Evolutionary conservation across 345 rosid genomes (phyloP), one percentile per base, ranked within the genome.

Genomic region (Conringia planisiliqua): DNA sequence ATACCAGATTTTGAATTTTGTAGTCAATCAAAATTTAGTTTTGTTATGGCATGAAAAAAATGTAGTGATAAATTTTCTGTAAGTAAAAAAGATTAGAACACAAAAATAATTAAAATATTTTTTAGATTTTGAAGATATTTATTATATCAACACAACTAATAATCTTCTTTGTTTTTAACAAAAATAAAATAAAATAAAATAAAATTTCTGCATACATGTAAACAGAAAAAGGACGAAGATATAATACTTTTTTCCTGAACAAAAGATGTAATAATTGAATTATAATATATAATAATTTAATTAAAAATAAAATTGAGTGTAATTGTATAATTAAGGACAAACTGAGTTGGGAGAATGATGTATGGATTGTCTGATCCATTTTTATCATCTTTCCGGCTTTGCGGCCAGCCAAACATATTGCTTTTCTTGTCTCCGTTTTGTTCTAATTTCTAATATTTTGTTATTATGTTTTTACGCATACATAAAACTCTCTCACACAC

Each of bases 331-430:
- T 39, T 55, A 40, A 26, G 63, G 40, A 39, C 16, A 20, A 26
- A 20, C 44, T 32, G 42, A 32, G 24, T 70, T 57, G 66, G 57
- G n/a, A 44, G 74, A 59, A 58, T 44, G 58, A 44, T 59, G 70
- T 10, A 38, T 27, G 22, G 33, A 13, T 17, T 72, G 62, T 62
- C 54, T 51, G 43, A 52, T 52, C 35, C 9, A 14, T 27, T 62
- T 51, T 73, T 7, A 56, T 65, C 65, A 56, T 55, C 36, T 66
- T 35, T 44, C 78, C 59, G 72, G 66, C 66, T 66, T 56, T 66
- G 30, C 66, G 78, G 66, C 50, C 72, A 66, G 46, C 78, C 59
- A 74, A 39, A 65, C 72, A 56, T 44, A 14, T 44, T 73, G 77
- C 36, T 64, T 62, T 73, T 50, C 20, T 50, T 61, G 51, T 72